A percentile compares a stretch with the other conserved stretches of the same genome.
Conservation (phyloP, 805 yeast genomes). For the Myxozyma mucilagina region DNA sequence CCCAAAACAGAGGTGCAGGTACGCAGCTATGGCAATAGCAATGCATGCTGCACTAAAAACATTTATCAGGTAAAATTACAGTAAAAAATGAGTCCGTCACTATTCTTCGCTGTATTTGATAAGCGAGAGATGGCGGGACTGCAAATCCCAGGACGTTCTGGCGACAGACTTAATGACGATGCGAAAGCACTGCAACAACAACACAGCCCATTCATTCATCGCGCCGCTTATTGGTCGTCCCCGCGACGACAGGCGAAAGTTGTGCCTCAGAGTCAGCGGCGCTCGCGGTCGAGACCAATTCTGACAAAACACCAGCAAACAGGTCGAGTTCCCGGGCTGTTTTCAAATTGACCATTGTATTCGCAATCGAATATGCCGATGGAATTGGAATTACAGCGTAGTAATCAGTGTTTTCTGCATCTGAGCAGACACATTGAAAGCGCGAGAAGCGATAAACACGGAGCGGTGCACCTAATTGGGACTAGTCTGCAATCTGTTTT, state of each 20-base stretch:
- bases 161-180: no score
- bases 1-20: not conserved
- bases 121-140: not conserved
- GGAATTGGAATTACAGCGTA: not conserved
- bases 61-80: no score
- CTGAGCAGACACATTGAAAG: not conserved
- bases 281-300: not conserved
- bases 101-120: not conserved
- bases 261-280: constrained; percentile 8
- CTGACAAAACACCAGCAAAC: not conserved
- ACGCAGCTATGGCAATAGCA: not conserved
- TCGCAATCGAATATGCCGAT: not conserved
- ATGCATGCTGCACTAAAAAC: not conserved
- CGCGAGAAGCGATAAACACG: not conserved
- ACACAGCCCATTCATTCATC: not conserved
- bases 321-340: not conserved
- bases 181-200: not conserved
- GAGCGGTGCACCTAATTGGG: not conserved
- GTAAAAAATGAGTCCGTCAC: no score
- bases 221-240: constrained; percentile 6
- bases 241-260: not conserved
- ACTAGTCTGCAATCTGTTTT: not conserved
- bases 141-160: not conserved
- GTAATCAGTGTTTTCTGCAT: not conserved
- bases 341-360: not conserved